Evolutionary conservation across 331 rosid species (phyloP).

Genomic region (Spiraea crenata): DNA sequence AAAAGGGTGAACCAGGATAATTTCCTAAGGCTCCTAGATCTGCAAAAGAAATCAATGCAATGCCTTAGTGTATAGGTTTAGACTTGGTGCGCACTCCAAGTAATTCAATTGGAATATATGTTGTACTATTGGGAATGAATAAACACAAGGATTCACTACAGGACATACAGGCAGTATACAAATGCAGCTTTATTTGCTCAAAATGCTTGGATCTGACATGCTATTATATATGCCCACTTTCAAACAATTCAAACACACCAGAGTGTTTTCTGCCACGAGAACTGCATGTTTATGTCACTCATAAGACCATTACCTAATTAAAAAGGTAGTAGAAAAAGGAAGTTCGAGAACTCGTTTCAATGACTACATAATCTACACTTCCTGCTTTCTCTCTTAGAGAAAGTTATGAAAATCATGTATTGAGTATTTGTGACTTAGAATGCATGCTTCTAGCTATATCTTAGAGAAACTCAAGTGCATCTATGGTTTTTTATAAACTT

Average conservation of each 20-base stretch:
- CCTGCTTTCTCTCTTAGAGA: not conserved
- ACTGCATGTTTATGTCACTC: not conserved
- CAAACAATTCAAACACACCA: not conserved
- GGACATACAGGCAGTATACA: not conserved
- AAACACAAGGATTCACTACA: not conserved
- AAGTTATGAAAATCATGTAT: not conserved
- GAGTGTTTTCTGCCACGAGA: not conserved
- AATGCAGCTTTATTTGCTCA: not conserved
- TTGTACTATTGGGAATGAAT: too few species aligned
- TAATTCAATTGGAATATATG: too few species aligned
- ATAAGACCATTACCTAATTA: not conserved
- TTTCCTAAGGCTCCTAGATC: conserved; percentile 95
- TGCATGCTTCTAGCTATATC: not conserved
- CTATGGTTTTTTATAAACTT: not conserved
- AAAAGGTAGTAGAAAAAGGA: not conserved
- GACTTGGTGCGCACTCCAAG: too few species aligned
- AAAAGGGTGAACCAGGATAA: conserved; percentile 93
- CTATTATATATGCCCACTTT: not conserved
- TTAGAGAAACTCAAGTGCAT: conserved; percentile 1
- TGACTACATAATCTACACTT: not conserved
- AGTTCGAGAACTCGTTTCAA: not conserved
- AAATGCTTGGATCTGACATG: not conserved
- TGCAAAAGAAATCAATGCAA: conserved; percentile 42
- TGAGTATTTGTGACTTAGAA: not conserved
- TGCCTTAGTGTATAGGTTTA: too few species aligned